Base-by-base conservation (phyloP, 257 asterid species). In the Buddleja alternifolia region DNA sequence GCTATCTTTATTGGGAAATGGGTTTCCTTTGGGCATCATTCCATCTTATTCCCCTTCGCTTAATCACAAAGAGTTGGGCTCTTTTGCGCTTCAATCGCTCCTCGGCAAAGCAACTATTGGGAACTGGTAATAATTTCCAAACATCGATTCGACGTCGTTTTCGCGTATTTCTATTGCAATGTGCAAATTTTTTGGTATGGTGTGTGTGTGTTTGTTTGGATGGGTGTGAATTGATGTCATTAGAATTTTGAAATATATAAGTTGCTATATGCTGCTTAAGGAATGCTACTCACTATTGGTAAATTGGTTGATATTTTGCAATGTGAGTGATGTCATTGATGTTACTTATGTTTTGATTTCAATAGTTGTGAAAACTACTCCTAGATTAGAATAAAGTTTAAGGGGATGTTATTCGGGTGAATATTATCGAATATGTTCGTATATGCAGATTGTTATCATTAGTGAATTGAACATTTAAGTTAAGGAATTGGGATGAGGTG, bases 1-100 rank as follows among this genome's bases (percentile, higher is more conserved):
- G 64, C 73, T 93, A 5, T 80, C 86, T 15, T 16, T 87, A 0
- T 45, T 93, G 36, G 59, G 86, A 14, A 75, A 67, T 52, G 95
- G 95, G 23, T 86, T 90, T 67, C 98, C 98, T 2, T 15, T 90
- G 42, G 96, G 98, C 10, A 80, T 93, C 29, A 75, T 93, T 40
- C 98, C 98, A 0, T 80, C 86, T 10, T 78, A 76, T 75, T 83
- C 86, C 37, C 92, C 96, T 2, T 70, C 92, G 5, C 20, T 87
- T 10, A 71, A 69, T 68, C 85, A 78, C 10, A 76, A 82, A 71
- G 94, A 85, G 11, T 66, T 93, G 84, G 98, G 97, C 66, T 74
- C 94, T 36, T 72, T 90, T 37, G 91, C 95, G 10, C 81, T 93
- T 47, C 97, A 93, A 78, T 83, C 97, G 14, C 82, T 84, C 62